phyloP scores from a whole-genome alignment of 2,329 filamentous ascomycete genomes.

The Calonectria fujianensis region DNA sequence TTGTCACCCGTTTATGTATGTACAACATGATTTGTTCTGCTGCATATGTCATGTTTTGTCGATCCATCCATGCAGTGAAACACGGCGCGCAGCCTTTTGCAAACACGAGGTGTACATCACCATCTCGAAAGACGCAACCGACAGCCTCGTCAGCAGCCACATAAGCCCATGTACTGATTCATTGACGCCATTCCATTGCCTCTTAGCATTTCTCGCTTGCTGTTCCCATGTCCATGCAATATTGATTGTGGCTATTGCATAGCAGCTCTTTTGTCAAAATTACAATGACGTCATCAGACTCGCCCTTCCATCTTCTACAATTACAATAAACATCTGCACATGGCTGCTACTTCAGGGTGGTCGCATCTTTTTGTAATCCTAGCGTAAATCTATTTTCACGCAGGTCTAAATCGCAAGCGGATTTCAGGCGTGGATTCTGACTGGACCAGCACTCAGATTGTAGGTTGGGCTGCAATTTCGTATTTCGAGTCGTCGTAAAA shows the following conservation, averaged over 20 bases:
- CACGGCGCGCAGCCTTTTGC: conserved; percentile 18
- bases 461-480: neutral
- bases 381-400: neutral
- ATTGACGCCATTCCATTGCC: conserved; percentile 13
- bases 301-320: neutral
- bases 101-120: conserved; percentile 31
- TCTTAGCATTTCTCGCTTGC: conserved; percentile 5
- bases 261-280: neutral
- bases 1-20: neutral
- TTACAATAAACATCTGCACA: neutral
- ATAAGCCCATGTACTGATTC: conserved; percentile 5
- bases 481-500: neutral
- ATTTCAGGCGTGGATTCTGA: neutral
- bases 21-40: neutral
- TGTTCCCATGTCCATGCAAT: conserved; percentile 4
- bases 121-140: conserved; percentile 14
- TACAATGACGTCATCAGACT: conserved; percentile 2
- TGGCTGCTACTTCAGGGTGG: neutral
- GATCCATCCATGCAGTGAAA: neutral
- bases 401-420: neutral
- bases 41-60: conserved; percentile 4
- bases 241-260: conserved; percentile 10
- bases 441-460: neutral
- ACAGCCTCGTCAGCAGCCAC: conserved; percentile 26
- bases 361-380: neutral